Percentiles rank a stretch among this genome's conserved stretches.
These are phyloP conservation scores for Pleodorina starrii DNA, from an alignment of 139 green algal genomes.

Conservation along the genomic window DNA sequence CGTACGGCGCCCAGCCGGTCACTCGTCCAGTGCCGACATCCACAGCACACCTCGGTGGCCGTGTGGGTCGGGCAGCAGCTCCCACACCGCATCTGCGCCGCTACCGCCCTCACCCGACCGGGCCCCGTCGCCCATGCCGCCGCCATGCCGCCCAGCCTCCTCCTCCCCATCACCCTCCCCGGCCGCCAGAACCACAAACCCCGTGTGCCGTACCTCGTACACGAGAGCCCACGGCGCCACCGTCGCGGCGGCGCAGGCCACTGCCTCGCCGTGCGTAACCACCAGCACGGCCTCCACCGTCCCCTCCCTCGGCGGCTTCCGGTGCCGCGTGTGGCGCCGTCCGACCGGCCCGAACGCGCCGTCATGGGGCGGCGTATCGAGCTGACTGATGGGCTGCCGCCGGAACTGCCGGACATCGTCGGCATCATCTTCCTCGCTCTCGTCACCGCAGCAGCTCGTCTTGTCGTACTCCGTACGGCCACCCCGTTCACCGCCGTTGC, in stretches of 20 bases:
- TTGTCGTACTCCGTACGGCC: neutral
- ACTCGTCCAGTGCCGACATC: neutral
- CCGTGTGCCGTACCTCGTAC: slow-evolving; percentile 48
- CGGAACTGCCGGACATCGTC: neutral
- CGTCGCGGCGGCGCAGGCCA: slow-evolving; percentile 7
- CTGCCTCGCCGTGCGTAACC: slow-evolving; percentile 39
- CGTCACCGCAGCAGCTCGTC: neutral
- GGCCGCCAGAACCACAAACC: slow-evolving; percentile 27
- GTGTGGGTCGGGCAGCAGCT: neutral
- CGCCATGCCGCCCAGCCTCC: neutral
- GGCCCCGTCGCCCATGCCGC: neutral
- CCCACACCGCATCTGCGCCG: neutral
- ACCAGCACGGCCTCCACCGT: slow-evolving; percentile 2
- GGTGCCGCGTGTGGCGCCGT: neutral
- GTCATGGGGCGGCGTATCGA: neutral
- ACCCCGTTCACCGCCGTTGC: neutral
- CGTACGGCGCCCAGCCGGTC: too few relatives aligned
- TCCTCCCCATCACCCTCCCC: neutral
- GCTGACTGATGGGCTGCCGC: neutral
- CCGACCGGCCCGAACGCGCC: neutral
- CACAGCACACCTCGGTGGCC: slow-evolving; percentile 6
- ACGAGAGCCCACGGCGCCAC: slow-evolving; percentile 17
- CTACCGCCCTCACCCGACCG: neutral
- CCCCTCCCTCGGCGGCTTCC: neutral
- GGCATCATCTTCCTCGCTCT: neutral